These are phyloP conservation scores for Aureobasidium sp. DNA, from an alignment of 2,329 filamentous ascomycete species.

Conservation along the genomic window DNA sequence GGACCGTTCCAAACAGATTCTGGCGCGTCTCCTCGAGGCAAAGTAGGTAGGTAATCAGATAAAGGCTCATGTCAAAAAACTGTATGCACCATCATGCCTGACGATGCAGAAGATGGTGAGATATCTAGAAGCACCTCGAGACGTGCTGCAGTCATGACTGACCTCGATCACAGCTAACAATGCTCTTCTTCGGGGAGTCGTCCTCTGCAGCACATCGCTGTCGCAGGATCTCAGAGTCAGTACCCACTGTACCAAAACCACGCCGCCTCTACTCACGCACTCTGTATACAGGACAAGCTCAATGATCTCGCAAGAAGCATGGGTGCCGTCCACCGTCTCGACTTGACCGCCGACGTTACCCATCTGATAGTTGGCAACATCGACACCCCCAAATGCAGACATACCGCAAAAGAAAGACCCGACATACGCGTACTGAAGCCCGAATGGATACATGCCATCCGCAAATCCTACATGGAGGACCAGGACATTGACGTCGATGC, in stretches of 20 bases:
- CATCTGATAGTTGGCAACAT: conserved; percentile 88
- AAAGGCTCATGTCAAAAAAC: not conserved
- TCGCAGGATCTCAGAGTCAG: conserved; percentile 8
- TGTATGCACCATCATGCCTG: not conserved
- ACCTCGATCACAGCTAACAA: not conserved
- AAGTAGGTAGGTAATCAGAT: not conserved
- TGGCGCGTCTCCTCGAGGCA: not conserved
- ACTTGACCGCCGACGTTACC: conserved; percentile 92
- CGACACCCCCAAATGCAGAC: conserved; percentile 88
- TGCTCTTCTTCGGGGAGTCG: not conserved
- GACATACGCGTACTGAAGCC: conserved; percentile 78
- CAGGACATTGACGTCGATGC: conserved; percentile 64
- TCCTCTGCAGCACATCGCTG: conserved; percentile 12
- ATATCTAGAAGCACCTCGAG: too few relatives aligned
- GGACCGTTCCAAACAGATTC: not conserved
- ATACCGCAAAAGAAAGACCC: conserved; percentile 80
- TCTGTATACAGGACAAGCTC: conserved; percentile 16
- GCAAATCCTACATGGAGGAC: conserved; percentile 72
- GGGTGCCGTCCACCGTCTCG: conserved; percentile 79
- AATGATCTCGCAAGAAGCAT: conserved; percentile 65
- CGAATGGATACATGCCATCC: conserved; percentile 78
- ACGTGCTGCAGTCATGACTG: not conserved
- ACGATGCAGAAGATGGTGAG: not conserved
- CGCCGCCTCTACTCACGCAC: not conserved
- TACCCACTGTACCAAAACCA: not conserved